phyloP scores from a whole-genome alignment of 2,329 filamentous ascomycete genomes.

The Verticillium dahliae region DNA sequence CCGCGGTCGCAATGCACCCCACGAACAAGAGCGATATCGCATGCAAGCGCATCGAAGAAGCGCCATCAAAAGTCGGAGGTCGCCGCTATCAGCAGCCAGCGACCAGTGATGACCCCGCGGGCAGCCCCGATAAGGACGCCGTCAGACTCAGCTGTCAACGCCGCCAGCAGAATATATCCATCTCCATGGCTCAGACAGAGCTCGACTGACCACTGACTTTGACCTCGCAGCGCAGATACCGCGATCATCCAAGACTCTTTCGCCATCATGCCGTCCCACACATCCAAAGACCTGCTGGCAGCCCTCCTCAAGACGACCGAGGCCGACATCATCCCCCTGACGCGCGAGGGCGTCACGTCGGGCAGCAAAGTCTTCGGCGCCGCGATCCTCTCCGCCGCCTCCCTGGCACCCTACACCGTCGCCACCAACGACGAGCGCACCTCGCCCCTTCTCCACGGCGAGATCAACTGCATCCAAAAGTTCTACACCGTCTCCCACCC shows the following conservation, averaged over 20 bases:
- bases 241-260: background rate
- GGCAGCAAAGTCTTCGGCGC: conserved; percentile 53
- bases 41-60: background rate
- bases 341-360: conserved; percentile 37
- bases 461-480: conserved; percentile 54
- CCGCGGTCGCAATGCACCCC: background rate
- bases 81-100: conserved; percentile 7
- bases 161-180: background rate
- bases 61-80: conserved; percentile 9
- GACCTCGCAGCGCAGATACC: background rate
- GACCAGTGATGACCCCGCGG: conserved; percentile 2
- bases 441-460: conserved; percentile 51
- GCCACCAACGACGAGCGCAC: conserved; percentile 49
- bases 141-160: background rate
- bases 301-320: conserved; percentile 37
- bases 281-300: conserved; percentile 22
- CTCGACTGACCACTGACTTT: background rate
- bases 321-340: conserved; percentile 42
- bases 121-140: conserved; percentile 11
- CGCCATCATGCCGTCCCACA: background rate
- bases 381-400: conserved; percentile 38
- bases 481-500: conserved; percentile 39
- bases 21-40: background rate
- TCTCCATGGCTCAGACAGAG: background rate
- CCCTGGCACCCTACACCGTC: conserved; percentile 36